Base-by-base conservation (phyloP, 495 filamentous ascomycete genomes). In the Penicillium arizonense region DNA sequence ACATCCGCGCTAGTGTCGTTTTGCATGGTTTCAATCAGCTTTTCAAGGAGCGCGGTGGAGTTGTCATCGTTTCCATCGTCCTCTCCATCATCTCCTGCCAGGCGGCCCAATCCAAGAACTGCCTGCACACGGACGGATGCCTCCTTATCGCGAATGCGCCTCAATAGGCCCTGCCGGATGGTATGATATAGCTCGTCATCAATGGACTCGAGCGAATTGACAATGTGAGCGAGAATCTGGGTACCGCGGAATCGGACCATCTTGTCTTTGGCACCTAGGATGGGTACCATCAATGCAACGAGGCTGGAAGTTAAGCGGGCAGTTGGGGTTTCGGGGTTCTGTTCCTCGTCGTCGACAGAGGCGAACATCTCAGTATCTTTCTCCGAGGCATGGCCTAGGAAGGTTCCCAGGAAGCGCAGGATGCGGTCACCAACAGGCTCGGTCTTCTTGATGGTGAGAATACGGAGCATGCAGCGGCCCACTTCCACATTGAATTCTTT, bases 1-100 rank as follows among this genome's bases (percentile, higher is more conserved):
- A 97, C 94, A 55, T 99, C 94, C 1, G 91, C 90, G 56, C 90
- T 94, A 0, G 92, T 87, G 63, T 99, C 94, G 56, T 97, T 93
- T 70, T 96, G 90, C 68, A 99, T 79, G 9, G 93, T 86, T 45
- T 96, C 89, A 10, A 97, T 75, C n/a, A 99, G 78, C 69, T 87
- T 92, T 49, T 89, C 84, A 13, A 94, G 67, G 6, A 96, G 72
- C 6, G 85, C 85, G 13, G 72, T 77, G 14, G 65, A 68, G 26
- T 85, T 86, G 26, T 86, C 83, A 39, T 87, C 83, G 38, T 85
- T 78, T n/a, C 78, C 79, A 50, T 89, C 87, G 16, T 82, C 87
- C 21, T 94, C 87, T 7, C 83, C 79, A 48, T 88, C 84, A 62
- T 96, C 91, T 6, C 86, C 89, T 2, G 89, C 91, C 6, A 97